Evolutionary conservation across 2,329 filamentous ascomycete genomes (phyloP), one percentile per base, ranked within the genome.

Genomic region (Nemania bipapillata): DNA sequence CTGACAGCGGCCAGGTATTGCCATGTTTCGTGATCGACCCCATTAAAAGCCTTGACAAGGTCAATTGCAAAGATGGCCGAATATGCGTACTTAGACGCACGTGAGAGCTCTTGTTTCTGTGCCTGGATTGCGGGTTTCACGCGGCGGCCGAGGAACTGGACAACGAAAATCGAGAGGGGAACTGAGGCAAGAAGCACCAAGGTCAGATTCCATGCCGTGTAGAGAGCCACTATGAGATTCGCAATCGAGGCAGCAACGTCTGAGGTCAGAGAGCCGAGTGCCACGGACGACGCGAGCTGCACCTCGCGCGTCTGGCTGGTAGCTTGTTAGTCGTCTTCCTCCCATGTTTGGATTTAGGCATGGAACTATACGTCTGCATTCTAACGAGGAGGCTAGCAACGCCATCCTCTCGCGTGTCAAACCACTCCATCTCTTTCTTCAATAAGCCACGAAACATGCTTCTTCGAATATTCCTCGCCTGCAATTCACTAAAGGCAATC

Each of bases 41-140:
- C 92, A 73, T 95, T 94, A 80, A 92, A 94, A 60, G 89, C 90
- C 78, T 97, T 97, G 76, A 98, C 93, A 0, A 92, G 87, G 69
- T 97, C 93, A 45, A 97, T 95, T 2, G 88, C 89, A 1, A 84
- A 83, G 9, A 96, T 86, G 0, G 92, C 89, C 11, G 89, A 91
- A 9, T 88, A 89, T 0, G 90, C 87, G 63, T 89, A 84, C 75
- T 93, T 95, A 0, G 93, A 90, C 0, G 93, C 92, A 55, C 85
- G 81, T 1, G 87, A 87, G 0, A 97, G 85, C 64, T 90, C 86
- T 1, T 80, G 79, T 65, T 91, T 90, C 74, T 97, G 94, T 1
- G 82, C 82, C 70, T 87, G 84, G n/a, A 95, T 90, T 11, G 89
- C 89, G 2, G 86, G 81, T 37, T 91, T 87, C 40, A 96, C 84